These are phyloP conservation scores for Lasiosphaeris hirsuta DNA, from an alignment of 495 filamentous ascomycete genomes.

Conservation along the genomic window DNA sequence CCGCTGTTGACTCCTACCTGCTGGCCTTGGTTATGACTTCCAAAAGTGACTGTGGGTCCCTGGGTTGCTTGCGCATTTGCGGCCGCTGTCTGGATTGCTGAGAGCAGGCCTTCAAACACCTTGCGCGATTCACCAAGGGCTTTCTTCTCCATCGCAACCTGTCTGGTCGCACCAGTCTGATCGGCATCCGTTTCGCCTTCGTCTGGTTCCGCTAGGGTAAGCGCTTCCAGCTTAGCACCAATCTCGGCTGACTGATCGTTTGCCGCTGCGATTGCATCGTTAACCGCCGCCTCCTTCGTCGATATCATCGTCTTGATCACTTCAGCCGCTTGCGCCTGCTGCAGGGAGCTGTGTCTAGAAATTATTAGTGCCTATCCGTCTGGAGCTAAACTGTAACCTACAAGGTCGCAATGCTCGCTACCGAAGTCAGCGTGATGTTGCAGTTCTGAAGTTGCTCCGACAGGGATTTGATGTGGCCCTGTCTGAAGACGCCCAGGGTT, in stretches of 20 bases:
- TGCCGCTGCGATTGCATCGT: slow-evolving; percentile 28
- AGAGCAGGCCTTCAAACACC: slow-evolving; percentile 33
- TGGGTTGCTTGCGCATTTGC: slow-evolving; percentile 15
- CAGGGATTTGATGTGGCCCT: slow-evolving; percentile 33
- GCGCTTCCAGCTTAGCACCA: slow-evolving; percentile 28
- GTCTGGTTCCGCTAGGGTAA: slow-evolving; percentile 26
- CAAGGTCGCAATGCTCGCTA: slow-evolving; percentile 36
- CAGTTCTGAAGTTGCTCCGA: slow-evolving; percentile 36
- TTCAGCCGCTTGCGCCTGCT: slow-evolving; percentile 26
- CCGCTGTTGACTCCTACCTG: slow-evolving; percentile 13
- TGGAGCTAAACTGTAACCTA: slow-evolving; percentile 18
- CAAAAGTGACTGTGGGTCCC: slow-evolving; percentile 9
- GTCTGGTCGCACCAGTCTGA: slow-evolving; percentile 25
- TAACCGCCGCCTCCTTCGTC: slow-evolving; percentile 26
- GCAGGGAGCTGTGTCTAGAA: slow-evolving; percentile 32
- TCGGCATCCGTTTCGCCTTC: slow-evolving; percentile 26
- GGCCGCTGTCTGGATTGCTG: slow-evolving; percentile 30
- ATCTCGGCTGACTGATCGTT: slow-evolving; percentile 28
- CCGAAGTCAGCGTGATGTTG: slow-evolving; percentile 30
- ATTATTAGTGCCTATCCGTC: slow-evolving; percentile 15
- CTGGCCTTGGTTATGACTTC: slow-evolving; percentile 4
- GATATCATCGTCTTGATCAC: slow-evolving; percentile 30
- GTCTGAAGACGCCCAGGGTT: slow-evolving; percentile 36
- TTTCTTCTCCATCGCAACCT: slow-evolving; percentile 32
- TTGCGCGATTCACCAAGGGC: slow-evolving; percentile 27